Evolutionary conservation across 202 grass and related monocot genomes (phyloP).

Genomic region (Carex arenaria): DNA sequence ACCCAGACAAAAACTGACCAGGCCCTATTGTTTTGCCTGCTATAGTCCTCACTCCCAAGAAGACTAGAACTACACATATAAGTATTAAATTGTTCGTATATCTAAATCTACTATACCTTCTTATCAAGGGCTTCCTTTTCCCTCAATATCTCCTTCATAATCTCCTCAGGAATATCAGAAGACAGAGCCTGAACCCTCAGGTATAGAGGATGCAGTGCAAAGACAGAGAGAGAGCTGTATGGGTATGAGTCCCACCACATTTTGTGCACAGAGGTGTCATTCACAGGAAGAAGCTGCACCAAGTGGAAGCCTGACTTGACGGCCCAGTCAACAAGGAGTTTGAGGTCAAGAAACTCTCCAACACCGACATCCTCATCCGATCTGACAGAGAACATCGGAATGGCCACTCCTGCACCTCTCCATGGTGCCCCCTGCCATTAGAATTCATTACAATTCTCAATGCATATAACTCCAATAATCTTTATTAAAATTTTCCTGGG

Average conservation of each 20-base stretch:
- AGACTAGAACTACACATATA: not conserved
- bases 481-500: too few species aligned
- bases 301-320: conserved; percentile 92
- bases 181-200: conserved; percentile 93
- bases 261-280: conserved; percentile 84
- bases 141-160: conserved; percentile 83
- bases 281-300: conserved; percentile 90
- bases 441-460: not conserved
- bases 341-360: conserved; percentile 97
- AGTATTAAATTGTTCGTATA: not conserved
- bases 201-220: conserved; percentile 90
- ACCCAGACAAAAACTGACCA: not conserved
- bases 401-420: conserved; percentile 94
- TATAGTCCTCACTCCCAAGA: not conserved
- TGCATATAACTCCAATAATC: not conserved
- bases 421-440: conserved; percentile 70
- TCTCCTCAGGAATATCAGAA: conserved; percentile 60
- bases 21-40: not conserved
- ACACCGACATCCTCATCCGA: conserved; percentile 88
- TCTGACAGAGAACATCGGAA: conserved; percentile 87
- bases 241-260: conserved; percentile 99
- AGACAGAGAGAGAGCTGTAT: conserved; percentile 94
- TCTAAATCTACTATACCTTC: conserved; percentile 45
- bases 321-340: conserved; percentile 92
- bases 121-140: conserved; percentile 65